Evolutionary conservation across 2,329 filamentous ascomycete genomes (phyloP).

Genomic region (Ophiostoma sp.): DNA sequence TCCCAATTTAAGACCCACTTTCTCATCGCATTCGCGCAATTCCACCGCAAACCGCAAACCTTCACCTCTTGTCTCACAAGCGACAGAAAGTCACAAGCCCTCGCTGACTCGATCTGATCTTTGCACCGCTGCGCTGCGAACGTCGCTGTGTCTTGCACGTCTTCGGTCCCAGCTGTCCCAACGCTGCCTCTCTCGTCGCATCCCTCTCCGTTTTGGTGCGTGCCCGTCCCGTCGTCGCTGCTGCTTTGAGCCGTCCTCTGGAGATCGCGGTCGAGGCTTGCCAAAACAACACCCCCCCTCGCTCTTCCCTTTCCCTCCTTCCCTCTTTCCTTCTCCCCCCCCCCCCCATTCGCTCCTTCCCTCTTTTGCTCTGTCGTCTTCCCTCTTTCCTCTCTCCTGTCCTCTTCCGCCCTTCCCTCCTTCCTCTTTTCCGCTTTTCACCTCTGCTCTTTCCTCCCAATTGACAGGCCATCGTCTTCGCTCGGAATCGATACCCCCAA

Average conservation of each 20-base stretch:
- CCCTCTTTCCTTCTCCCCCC: neutral
- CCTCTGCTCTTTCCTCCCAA: neutral
- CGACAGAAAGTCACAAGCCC: neutral
- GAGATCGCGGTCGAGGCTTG: constrained; percentile 20
- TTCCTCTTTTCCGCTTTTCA: neutral
- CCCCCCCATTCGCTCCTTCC: constrained; percentile 5
- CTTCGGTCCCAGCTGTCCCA: neutral
- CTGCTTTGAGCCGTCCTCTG: constrained; percentile 17
- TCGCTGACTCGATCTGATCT: neutral
- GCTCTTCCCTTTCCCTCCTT: constrained; percentile 8
- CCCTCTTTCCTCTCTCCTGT: neutral
- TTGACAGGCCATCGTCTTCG: neutral
- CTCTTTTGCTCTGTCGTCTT: neutral
- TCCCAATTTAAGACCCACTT: neutral
- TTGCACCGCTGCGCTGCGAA: neutral
- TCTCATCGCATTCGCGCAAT: constrained; percentile 11
- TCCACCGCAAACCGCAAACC: constrained; percentile 9
- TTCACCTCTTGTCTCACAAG: neutral
- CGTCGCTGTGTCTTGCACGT: neutral
- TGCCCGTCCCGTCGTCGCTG: neutral
- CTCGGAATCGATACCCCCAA: neutral
- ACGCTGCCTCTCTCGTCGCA: neutral
- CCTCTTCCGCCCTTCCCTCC: neutral
- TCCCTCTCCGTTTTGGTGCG: neutral
- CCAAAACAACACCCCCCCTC: constrained; percentile 20